A percentile compares a stretch with the other conserved stretches of the same genome.
Conservation (phyloP, 805 yeast genomes). For the Wickerhamiella musiphila region DNA sequence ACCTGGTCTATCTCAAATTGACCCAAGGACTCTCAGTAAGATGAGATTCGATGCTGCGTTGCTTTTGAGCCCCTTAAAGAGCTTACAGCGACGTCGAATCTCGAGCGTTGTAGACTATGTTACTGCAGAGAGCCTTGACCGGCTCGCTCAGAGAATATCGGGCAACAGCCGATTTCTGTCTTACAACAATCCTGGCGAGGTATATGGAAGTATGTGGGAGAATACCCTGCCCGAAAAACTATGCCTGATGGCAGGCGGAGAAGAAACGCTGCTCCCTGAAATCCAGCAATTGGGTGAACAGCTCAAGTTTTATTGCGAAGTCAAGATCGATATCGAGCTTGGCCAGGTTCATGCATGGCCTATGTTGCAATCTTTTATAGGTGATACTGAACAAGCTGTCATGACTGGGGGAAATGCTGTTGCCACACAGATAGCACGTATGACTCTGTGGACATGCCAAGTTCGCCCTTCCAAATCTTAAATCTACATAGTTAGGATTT, state of each 20-base stretch:
- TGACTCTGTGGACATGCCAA: too few relatives aligned
- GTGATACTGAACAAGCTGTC: too few relatives aligned
- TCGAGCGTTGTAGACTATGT: slow-evolving; percentile 9
- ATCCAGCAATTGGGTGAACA: slow-evolving; percentile 21
- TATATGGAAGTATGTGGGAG: too few relatives aligned
- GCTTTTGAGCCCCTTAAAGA: slow-evolving; percentile 19
- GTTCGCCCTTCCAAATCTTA: too few relatives aligned
- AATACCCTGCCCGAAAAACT: slow-evolving; percentile 24
- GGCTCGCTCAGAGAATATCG: slow-evolving; percentile 6
- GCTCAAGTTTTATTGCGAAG: slow-evolving; percentile 18
- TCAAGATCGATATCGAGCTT: slow-evolving; percentile 22
- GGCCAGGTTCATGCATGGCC: slow-evolving; percentile 35
- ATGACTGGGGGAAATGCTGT: too few relatives aligned
- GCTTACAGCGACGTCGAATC: background rate
- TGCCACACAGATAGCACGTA: too few relatives aligned
- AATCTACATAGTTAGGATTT: too few relatives aligned
- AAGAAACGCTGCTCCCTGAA: slow-evolving; percentile 26
- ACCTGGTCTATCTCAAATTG: slow-evolving; percentile 7
- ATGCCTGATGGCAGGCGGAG: slow-evolving; percentile 27
- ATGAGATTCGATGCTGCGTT: slow-evolving; percentile 23
- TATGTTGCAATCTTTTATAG: too few relatives aligned
- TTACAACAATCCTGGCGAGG: too few relatives aligned
- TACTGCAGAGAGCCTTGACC: slow-evolving; percentile 5
- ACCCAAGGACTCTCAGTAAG: slow-evolving; percentile 3
- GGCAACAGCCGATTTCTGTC: background rate